A percentile compares a stretch with the other conserved stretches of the same genome.
phyloP scores from a whole-genome alignment of 768 basidiomycete species.

The Pseudohyphozyma bogoriensis region DNA sequence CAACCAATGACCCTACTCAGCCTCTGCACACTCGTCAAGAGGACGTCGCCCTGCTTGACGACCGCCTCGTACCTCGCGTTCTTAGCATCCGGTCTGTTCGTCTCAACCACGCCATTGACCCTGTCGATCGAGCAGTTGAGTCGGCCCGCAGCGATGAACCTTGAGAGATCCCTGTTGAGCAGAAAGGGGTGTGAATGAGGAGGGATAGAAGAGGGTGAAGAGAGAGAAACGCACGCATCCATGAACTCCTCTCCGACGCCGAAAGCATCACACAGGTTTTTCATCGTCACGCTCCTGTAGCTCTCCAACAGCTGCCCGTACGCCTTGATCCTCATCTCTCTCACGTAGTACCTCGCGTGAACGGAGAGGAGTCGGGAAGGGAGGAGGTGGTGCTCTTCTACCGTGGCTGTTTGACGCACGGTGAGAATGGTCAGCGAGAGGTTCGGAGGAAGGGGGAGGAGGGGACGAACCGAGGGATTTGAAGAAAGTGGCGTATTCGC shows the following conservation, averaged over 20 bases:
- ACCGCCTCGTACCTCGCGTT: conserved; percentile 84
- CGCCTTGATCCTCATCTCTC: conserved; percentile 92
- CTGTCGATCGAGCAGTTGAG: conserved; percentile 85
- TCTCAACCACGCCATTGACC: conserved; percentile 88
- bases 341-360: conserved; percentile 79
- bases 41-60: conserved; percentile 81
- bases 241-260: conserved; percentile 82
- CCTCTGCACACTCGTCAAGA: conserved; percentile 77
- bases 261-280: conserved; percentile 73
- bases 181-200: background rate
- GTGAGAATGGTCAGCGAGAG: background rate
- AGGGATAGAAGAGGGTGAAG: too few species aligned
- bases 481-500: conserved; percentile 92
- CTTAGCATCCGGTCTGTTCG: conserved; percentile 65
- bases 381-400: conserved; percentile 79
- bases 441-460: background rate
- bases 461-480: conserved; percentile 60
- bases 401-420: conserved; percentile 49
- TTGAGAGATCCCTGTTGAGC: conserved; percentile 65
- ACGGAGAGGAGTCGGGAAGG: conserved; percentile 75
- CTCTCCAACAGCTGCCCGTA: conserved; percentile 85
- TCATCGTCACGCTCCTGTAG: conserved; percentile 78
- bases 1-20: conserved; percentile 70
- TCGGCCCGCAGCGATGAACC: conserved; percentile 79
- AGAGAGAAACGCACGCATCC: conserved; percentile 53